A percentile compares a stretch with the other conserved stretches of the same genome.
phyloP scores from a whole-genome alignment of 1,139 yeast genomes.

The Saccharomyces hybrid region DNA sequence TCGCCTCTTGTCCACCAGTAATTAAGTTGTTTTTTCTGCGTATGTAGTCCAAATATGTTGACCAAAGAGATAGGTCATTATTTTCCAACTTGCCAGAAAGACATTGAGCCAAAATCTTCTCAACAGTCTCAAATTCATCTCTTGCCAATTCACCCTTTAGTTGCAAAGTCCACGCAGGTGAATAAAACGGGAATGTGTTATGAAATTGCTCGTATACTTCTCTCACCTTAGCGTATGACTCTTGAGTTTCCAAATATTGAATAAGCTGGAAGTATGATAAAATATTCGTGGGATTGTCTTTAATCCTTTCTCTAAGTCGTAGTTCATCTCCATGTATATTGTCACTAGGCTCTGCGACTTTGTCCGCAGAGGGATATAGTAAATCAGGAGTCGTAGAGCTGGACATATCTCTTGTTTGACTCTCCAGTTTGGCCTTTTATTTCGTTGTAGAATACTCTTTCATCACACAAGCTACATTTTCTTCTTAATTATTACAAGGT shows the following conservation, averaged over 20 bases:
- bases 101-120: conserved; percentile 25
- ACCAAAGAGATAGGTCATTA: conserved; percentile 47
- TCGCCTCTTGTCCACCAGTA: conserved; percentile 80
- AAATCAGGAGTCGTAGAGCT: conserved; percentile 2
- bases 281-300: conserved; percentile 49
- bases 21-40: conserved; percentile 71
- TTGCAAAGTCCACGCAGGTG: conserved; percentile 69
- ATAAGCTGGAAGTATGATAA: conserved; percentile 52
- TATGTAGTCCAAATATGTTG: conserved; percentile 68
- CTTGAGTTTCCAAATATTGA: conserved; percentile 47
- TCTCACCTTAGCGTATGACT: conserved; percentile 57
- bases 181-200: conserved; percentile 53
- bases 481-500: no score
- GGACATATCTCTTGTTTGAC: conserved; percentile 4
- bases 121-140: conserved; percentile 57
- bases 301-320: conserved; percentile 32
- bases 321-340: conserved; percentile 15
- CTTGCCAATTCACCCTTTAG: conserved; percentile 61
- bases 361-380: not conserved
- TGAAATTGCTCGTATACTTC: conserved; percentile 56
- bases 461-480: not conserved
- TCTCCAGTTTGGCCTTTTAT: not conserved
- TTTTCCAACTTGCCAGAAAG: conserved; percentile 28
- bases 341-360: conserved; percentile 2
- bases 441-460: not conserved